Conservation (phyloP, 2,329 filamentous ascomycete species). For the Dactylellina sp. region DNA sequence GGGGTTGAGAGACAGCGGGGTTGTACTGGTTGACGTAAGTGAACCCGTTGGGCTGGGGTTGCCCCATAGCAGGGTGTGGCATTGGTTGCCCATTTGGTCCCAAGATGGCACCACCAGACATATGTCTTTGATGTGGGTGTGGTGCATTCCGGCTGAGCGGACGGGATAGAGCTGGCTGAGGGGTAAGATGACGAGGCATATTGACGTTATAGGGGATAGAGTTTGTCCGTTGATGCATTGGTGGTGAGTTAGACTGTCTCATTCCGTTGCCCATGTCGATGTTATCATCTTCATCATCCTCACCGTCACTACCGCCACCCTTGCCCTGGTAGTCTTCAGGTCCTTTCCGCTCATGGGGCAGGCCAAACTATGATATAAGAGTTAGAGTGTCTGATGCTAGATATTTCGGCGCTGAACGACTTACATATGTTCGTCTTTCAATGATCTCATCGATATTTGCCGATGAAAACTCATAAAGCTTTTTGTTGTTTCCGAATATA, state of each 20-base stretch:
- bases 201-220: constrained; percentile 44
- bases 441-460: constrained; percentile 92
- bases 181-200: constrained; percentile 48
- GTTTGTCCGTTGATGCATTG: constrained; percentile 70
- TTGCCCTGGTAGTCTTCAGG: constrained; percentile 90
- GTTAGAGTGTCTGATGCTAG: constrained; percentile 3
- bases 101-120: constrained; percentile 44
- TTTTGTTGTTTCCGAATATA: constrained; percentile 99
- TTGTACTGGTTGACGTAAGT: constrained; percentile 54
- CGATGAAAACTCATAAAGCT: constrained; percentile 97
- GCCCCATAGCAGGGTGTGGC: constrained; percentile 44
- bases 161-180: constrained; percentile 43
- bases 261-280: constrained; percentile 61
- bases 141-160: constrained; percentile 54
- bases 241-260: constrained; percentile 70
- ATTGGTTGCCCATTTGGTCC: constrained; percentile 53
- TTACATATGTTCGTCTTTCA: constrained; percentile 87
- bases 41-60: constrained; percentile 45
- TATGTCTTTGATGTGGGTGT: constrained; percentile 50
- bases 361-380: constrained; percentile 76
- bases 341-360: constrained; percentile 94
- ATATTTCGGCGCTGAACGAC: constrained; percentile 66
- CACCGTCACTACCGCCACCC: constrained; percentile 77
- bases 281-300: constrained; percentile 80
- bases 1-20: constrained; percentile 48